Percentiles rank a stretch among this genome's conserved stretches.
Evolutionary conservation across 2,329 filamentous ascomycete species (phyloP).

Genomic region (Colletotrichum theobromicola): DNA sequence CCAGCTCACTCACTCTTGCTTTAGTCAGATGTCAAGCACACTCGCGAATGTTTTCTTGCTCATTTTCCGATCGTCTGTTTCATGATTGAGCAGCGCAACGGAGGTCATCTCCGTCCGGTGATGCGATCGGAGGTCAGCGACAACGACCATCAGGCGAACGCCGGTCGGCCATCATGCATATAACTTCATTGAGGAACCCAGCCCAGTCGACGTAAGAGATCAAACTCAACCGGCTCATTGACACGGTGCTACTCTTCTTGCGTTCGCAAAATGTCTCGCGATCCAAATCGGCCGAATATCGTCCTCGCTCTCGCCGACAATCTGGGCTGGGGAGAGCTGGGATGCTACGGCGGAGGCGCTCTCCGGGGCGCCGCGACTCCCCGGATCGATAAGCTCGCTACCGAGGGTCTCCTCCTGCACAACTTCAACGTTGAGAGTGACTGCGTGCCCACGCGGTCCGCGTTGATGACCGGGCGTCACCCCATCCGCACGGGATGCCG

Average conservation of each 20-base stretch:
- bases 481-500: conserved; percentile 38
- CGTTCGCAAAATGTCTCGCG: conserved; percentile 22
- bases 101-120: not conserved
- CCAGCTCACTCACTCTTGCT: not conserved
- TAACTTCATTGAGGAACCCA: not conserved
- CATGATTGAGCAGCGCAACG: not conserved
- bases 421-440: conserved; percentile 44
- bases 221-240: not conserved
- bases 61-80: rapidly evolving
- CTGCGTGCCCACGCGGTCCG: conserved; percentile 38
- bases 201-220: rapidly evolving
- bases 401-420: conserved; percentile 35
- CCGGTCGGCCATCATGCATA: not conserved
- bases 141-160: not conserved
- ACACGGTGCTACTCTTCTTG: not conserved
- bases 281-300: conserved; percentile 31
- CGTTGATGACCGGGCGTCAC: conserved; percentile 39
- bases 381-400: conserved; percentile 35
- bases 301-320: conserved; percentile 40
- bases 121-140: not conserved
- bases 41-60: not conserved
- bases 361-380: conserved; percentile 37
- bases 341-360: conserved; percentile 36
- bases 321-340: conserved; percentile 41
- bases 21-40: not conserved